Base-by-base conservation (phyloP, 805 yeast genomes). In the Ogataea degrootiae region DNA sequence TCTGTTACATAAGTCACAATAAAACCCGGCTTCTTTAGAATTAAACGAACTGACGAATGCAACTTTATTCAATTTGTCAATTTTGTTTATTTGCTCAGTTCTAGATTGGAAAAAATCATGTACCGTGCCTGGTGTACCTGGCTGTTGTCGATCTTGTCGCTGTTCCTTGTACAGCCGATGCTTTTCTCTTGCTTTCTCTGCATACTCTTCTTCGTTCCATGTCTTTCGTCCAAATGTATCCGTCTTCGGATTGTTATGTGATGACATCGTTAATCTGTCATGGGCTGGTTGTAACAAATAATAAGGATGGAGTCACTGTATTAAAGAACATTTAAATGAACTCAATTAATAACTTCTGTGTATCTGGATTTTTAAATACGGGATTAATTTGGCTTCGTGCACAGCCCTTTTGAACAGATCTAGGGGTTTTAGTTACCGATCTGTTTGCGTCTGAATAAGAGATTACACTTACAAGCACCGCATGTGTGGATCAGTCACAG, bases 1-100 rank as follows among this genome's bases (percentile, higher is more conserved):
- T 48, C 87, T 64, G 52, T 84, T 79, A 65, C 99, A 94, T 1
- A 79, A 64, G 11, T 84, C 86, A 66, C 99, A 94, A 56, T 77
- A 77, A 66, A 92, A 92, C 21, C 97, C 97, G 50, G 87, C 87
- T 23, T 86, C 79, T 46, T 75, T 75, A 7, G 57, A 44, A 37
- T 49, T 56, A 22, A 51, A 41, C 0, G 60, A 52, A 8, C 61
- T 55, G 1, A 65, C 63, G 46, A 66, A 56, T 1, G 61, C 48
- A 1, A 59, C 45, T 33, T 43, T 53, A 38, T 56, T 57, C 50
- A 59, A 39, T 23, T 50, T 48, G 41, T 61, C 63, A 11, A 65
- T 58, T 39, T 61, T 53, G 8, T 46, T 43, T 5, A 66, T 49
- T 26, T 55, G 56, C 17, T 57, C 54, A 31, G 44, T 45, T 29